Evolutionary conservation across 2,329 filamentous ascomycete genomes (phyloP).

Genomic region (Fusarium illudens): DNA sequence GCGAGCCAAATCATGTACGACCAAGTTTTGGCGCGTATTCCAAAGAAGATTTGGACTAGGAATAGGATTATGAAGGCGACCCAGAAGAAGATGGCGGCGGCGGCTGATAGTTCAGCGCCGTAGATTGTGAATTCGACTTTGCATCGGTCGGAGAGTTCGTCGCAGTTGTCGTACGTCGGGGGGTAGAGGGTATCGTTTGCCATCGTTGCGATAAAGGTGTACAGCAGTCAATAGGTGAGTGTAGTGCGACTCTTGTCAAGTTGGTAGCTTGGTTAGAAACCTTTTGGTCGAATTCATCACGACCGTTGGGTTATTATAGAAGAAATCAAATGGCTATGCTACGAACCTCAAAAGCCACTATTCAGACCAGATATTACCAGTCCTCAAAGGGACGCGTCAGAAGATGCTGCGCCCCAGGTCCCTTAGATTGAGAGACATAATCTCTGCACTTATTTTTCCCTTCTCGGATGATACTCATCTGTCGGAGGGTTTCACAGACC

Average conservation of each 20-base stretch:
- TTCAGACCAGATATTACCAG: not conserved
- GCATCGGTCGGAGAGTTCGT: slow-evolving; percentile 35
- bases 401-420: not conserved
- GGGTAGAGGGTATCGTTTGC: not conserved
- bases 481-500: not conserved
- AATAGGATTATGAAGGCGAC: slow-evolving; percentile 47
- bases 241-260: not conserved
- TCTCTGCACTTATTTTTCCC: not conserved
- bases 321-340: not conserved
- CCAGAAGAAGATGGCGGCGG: slow-evolving; percentile 45
- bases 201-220: not conserved
- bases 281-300: not conserved
- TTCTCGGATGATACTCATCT: not conserved
- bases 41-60: slow-evolving; percentile 46
- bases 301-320: not conserved
- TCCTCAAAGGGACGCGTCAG: not conserved
- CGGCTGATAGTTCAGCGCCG: slow-evolving; percentile 33
- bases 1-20: slow-evolving; percentile 48
- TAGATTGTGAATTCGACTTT: slow-evolving; percentile 39
- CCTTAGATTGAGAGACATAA: not conserved
- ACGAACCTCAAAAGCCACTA: not conserved
- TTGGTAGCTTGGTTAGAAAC: not conserved
- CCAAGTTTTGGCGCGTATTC: slow-evolving; percentile 49
- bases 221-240: not conserved
- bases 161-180: slow-evolving; percentile 25